Base-by-base conservation (phyloP, 371 early-diverging fungal genomes). In the Blyttiomyces sp. region DNA sequence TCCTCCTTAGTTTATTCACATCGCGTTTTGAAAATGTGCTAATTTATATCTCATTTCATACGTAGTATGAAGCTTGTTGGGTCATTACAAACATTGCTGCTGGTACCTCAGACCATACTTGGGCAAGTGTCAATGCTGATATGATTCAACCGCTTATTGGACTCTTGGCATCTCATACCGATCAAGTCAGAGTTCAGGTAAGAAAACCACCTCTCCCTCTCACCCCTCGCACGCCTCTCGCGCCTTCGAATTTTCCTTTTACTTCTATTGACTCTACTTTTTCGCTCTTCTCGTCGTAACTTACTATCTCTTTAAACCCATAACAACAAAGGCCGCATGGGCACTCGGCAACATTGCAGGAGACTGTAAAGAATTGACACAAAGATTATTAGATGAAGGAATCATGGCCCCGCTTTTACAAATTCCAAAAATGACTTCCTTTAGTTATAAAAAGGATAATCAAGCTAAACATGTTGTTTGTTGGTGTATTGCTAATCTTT, bases 71-170 rank as follows among this genome's bases (percentile, higher is more conserved):
- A 66, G 54, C 74, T 23, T 76, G 79, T 11, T 83, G 84, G 84
- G 73, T 75, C 49, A 19, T 83, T 9, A 83, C 84, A n/a, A 83
- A 83, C 53, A 80, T 83, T 43, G 78, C 82, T 13, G 77, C 84
- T 17, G 84, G 84, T 19, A 72, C 64, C 11, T 57, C 69, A 21
- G 65, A 58, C 17, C 79, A 83, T 45, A 83, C 84, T 16, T 51
- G 51, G 42, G 51, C 64, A 13, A 66, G 76, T 21, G 67, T 78
- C 6, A 57, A 74, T 35, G 36, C 60, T 11, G 71, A 71, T 6
- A 68, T 76, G 6, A 36, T 77, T 48, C 51, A 57, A 16, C 54
- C 54, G 7, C 54, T 83, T 3, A 66, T 80, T 32, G 30, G 57
- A 2, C 64, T 82, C 57, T 48, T 83, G 6, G 16, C 6, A 5